Evolutionary conservation across 164 flowering plant species (phyloP), one percentile per base, ranked within the genome.

Genomic region (Malania oleifera): DNA sequence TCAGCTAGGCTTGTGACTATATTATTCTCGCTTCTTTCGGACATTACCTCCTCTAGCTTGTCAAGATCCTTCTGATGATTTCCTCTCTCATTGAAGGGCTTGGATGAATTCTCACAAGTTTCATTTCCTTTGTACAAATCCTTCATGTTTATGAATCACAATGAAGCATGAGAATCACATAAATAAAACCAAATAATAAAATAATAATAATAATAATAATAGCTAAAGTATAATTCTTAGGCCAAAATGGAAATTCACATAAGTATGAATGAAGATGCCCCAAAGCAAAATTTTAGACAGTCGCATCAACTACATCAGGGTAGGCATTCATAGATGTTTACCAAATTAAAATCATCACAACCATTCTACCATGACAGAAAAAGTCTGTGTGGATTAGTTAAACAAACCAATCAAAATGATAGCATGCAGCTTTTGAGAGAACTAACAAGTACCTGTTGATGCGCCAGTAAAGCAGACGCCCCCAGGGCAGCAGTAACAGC

Each of bases 401-500:
- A 39, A 56, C 52, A 52, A 26, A 26, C 52, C 44, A 54, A 56
- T 31, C 3, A 7, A 45, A 60, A 41, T 17, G 46, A 35, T 1
- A 57, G 29, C 23, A 15, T 3, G 26, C 55, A 49, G 31, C n/a
- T 50, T 52, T 4, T 34, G 15, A 28, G 43, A 13, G 22, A 11
- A 47, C 44, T 20, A 20, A 65, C 11, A 39, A 15, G 22, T 82
- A 86, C 93, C 87, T 78, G 78, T 26, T 81, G 80, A 49, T 77
- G 71, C 23, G 71, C 76, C 52, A 93, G 69, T 14, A 90, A 62
- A 45, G 93, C 91, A 70, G 99, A 86, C 56, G 96, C 95, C 29
- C 96, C 97, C 15, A 93, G 70, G 51, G 95, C 99, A 70, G 99
- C 92, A 57, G 97, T 86, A 56, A 93, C 85, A 72, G 96, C 95